Conservation (phyloP, 345 rosid species). For the Lepidium aucheri region DNA sequence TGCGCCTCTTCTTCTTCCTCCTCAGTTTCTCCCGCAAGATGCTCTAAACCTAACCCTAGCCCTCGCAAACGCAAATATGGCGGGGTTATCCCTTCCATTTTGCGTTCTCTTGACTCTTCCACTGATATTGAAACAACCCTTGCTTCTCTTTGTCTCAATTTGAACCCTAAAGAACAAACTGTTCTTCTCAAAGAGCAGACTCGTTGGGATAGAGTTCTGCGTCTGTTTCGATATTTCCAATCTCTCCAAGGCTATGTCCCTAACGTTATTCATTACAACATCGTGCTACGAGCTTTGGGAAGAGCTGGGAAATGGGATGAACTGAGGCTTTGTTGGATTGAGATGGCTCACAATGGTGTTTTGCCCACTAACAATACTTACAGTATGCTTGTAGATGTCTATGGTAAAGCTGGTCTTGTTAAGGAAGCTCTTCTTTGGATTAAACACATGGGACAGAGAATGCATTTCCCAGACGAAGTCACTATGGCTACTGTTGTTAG, state of each 20-base stretch:
- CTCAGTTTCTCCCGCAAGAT: slow-evolving; percentile 29
- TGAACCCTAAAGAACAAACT: slow-evolving; percentile 76
- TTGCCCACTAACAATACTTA: slow-evolving; percentile 70
- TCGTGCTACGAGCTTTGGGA: slow-evolving; percentile 71
- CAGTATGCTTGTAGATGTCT: slow-evolving; percentile 83
- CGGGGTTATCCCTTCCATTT: slow-evolving; percentile 53
- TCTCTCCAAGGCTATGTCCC: slow-evolving; percentile 53
- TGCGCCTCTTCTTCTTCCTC: slow-evolving; percentile 37
- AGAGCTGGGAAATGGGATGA: slow-evolving; percentile 88
- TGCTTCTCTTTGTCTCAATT: slow-evolving; percentile 34
- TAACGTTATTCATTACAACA: slow-evolving; percentile 73
- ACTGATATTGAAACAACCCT: slow-evolving; percentile 50
- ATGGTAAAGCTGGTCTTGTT: slow-evolving; percentile 78
- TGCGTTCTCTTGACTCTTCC: slow-evolving; percentile 51
- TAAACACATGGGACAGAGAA: slow-evolving; percentile 72
- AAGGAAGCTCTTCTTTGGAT: slow-evolving; percentile 82
- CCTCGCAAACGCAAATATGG: slow-evolving; percentile 39
- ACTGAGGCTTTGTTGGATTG: slow-evolving; percentile 68
- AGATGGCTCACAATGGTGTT: slow-evolving; percentile 71
- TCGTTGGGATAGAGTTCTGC: slow-evolving; percentile 44
- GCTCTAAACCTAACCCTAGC: slow-evolving; percentile 21
- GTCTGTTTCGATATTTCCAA: slow-evolving; percentile 70
- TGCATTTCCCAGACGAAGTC: slow-evolving; percentile 71
- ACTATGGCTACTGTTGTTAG: slow-evolving; percentile 71
- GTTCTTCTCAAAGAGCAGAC: slow-evolving; percentile 70